Base-by-base conservation (phyloP, 169 alveolate genomes). In the Babesia caballi region DNA sequence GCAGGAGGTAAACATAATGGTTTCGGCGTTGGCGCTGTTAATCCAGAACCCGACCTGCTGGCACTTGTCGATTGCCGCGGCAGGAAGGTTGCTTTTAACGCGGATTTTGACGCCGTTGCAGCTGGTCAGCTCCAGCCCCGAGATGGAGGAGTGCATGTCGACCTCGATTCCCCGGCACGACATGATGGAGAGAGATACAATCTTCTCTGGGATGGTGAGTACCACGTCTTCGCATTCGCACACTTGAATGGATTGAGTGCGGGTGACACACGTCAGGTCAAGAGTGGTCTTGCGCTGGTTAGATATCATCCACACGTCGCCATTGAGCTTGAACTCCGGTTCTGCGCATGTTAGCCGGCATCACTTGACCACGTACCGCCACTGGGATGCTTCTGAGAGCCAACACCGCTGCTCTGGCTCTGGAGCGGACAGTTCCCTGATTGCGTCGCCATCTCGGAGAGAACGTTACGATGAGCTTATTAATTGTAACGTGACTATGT, bases 31-130 rank as follows among this genome's bases (percentile, higher is more conserved):
- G 41, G 46, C 80, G 38, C 41, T 65, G 36, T 72, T 46, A 28
- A 81, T 71, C 83, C 84, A 81, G 47, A 71, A 70, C 17, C 66
- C 81, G 5, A 81, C 80, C 49, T 61, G 76, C 46, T 81, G 84
- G 47, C 81, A 81, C 74, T 81, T 81, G 67, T 81, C 88, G 41
- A 81, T 81, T 47, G 84, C 74, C 15, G 77, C 70, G 21, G 81
- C 23, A 4, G 88, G 88, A 25, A 81, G 80, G 51, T 25, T 71
- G 44, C 33, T 65, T 41, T 63, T 33, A 0, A 81, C 88, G 25
- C 71, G 44, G 15, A 81, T 63, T 73, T 51, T 69, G n/a, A 81
- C 80, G 41, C 63, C 63, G n/a, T 59, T 25, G 50, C 84, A 81
- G 51, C 38, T 63, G 2, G 88, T 81, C 27, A 81, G 54, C 54